These are phyloP conservation scores for Microsporum audouinii DNA, from an alignment of 2,329 filamentous ascomycete species.

Conservation along the genomic window DNA sequence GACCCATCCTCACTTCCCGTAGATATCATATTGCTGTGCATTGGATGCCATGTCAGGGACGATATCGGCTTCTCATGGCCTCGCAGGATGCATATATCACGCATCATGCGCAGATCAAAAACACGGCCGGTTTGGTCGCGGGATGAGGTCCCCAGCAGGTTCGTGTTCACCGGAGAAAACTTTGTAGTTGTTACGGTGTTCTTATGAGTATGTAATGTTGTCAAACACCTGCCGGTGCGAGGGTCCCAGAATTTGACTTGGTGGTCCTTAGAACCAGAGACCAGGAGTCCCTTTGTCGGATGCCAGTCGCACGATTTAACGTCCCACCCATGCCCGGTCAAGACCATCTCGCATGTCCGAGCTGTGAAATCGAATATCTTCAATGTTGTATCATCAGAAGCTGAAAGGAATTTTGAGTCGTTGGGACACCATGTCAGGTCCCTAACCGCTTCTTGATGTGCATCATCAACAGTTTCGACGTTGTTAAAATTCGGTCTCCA, in stretches of 20 bases:
- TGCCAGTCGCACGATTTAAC: slow-evolving; percentile 97
- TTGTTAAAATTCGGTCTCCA: slow-evolving; percentile 99
- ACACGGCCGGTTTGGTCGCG: slow-evolving; percentile 86
- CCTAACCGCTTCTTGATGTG: slow-evolving; percentile 77
- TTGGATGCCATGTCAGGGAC: slow-evolving; percentile 83
- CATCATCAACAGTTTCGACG: slow-evolving; percentile 76
- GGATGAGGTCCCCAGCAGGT: slow-evolving; percentile 81
- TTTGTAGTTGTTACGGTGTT: slow-evolving; percentile 89
- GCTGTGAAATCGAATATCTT: slow-evolving; percentile 95
- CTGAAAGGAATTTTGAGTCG: slow-evolving; percentile 91
- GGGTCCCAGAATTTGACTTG: slow-evolving; percentile 97
- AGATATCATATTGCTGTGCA: slow-evolving; percentile 77
- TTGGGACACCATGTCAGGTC: slow-evolving; percentile 89
- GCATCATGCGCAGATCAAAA: slow-evolving; percentile 96
- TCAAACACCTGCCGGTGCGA: slow-evolving; percentile 77
- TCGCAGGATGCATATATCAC: slow-evolving; percentile 83
- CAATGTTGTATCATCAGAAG: slow-evolving; percentile 81
- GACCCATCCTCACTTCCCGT: slow-evolving; percentile 85
- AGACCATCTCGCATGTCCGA: slow-evolving; percentile 66
- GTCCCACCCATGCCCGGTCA: slow-evolving; percentile 96
- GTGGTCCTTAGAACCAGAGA: slow-evolving; percentile 95
- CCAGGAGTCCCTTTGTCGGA: slow-evolving; percentile 81
- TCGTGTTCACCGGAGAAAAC: slow-evolving; percentile 76
- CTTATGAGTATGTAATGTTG: slow-evolving; percentile 91
- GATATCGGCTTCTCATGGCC: slow-evolving; percentile 96